Base-by-base conservation (phyloP, 768 basidiomycete genomes). In the Podaxis sp. region DNA sequence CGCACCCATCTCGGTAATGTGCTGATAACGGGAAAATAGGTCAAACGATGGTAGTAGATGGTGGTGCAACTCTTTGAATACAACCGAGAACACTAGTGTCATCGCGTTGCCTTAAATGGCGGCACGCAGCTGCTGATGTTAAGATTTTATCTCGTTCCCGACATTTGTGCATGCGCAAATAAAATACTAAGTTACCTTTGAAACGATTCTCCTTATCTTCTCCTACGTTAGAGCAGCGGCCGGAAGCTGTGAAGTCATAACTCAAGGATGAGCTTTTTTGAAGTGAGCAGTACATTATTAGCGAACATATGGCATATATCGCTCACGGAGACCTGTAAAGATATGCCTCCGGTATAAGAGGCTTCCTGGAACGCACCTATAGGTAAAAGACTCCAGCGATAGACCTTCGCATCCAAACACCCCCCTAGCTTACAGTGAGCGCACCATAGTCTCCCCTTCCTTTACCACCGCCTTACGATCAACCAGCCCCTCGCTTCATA, bases 11-110 rank as follows among this genome's bases (percentile, higher is more conserved):
- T 8, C 15, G 5, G 13, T 36, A 17, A 17, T 27, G n/a, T 53
- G 27, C 29, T 58, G 9, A 58, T 46, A 13, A 29, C 27, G 46
- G 17, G n/a, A 37, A 46, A 43, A 61, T 38, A 61, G 60, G 60
- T 8, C 53, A 61, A 25, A 55, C 22, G 27, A 55, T 61, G 33
- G 33, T 9, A 1, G 43, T 47, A 4, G 59, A 53, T 38, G 57
- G 13, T 33, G 49, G 36, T 25, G n/a, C 17, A 19, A 50, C 22
- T 22, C 47, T 59, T 49, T 59, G n/a, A 59, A 46, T 46, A 46
- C 43, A 46, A 19, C 19, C n/a, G 43, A 46, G 43, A 46, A 43
- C 17, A 40, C 41, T 8, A 22, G 9, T 1, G 43, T 46, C 43
- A 17, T n/a, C n/a, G 15, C 43, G 6, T 46, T 46, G 43, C 15